Evolutionary conservation across 1,139 yeast species (phyloP).

Genomic region (Kurtzmaniella natalensis): DNA sequence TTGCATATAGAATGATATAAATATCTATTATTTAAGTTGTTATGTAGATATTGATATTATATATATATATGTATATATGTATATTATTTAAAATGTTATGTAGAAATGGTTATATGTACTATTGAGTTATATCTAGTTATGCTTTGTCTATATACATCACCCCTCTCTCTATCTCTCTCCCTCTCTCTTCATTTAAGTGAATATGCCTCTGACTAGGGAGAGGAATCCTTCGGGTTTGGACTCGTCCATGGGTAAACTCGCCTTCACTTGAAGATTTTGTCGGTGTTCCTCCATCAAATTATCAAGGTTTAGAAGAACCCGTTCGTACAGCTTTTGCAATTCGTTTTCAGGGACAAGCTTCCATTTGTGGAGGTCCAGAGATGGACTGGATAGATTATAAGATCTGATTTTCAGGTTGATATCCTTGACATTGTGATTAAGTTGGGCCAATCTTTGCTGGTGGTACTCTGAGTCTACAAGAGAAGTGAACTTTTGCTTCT

Average conservation of each 20-base stretch:
- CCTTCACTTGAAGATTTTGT: constrained; percentile 7
- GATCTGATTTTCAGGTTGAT: constrained; percentile 62
- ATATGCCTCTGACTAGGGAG: constrained; percentile 7
- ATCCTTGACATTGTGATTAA: constrained; percentile 38
- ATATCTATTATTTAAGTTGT: too few species aligned
- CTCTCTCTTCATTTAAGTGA: constrained; percentile 1
- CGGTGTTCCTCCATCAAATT: constrained; percentile 9
- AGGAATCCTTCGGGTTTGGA: constrained; percentile 16
- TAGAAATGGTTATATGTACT: too few species aligned
- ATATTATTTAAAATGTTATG: constrained; percentile 5
- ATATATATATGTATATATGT: constrained; percentile 5
- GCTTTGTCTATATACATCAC: neutral
- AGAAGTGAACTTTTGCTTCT: constrained; percentile 11
- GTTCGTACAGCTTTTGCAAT: constrained; percentile 21
- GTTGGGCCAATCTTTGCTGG: constrained; percentile 25
- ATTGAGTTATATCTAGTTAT: neutral
- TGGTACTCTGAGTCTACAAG: constrained; percentile 34
- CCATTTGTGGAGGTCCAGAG: constrained; percentile 60
- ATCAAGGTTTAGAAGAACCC: constrained; percentile 13
- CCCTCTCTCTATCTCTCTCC: too few species aligned
- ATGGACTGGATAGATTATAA: constrained; percentile 79
- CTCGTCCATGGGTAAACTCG: constrained; percentile 7
- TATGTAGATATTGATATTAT: neutral
- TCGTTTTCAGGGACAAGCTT: constrained; percentile 56
- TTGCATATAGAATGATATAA: too few species aligned